These are phyloP conservation scores for Hymenoscyphus fructigenus DNA, from an alignment of 2,329 filamentous ascomycete genomes.

Conservation along the genomic window DNA sequence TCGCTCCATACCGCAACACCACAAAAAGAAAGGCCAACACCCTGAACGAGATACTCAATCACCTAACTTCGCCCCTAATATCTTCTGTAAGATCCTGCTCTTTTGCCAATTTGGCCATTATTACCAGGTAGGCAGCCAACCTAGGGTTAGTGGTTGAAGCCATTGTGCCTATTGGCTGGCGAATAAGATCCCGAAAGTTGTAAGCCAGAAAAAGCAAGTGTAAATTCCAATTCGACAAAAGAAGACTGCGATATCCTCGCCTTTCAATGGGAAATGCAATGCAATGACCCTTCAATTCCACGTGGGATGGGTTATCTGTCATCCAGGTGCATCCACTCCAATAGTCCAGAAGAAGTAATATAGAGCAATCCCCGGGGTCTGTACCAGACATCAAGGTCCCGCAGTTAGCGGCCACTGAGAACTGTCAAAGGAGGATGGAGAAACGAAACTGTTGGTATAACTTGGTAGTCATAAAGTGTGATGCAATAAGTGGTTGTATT, in stretches of 20 bases:
- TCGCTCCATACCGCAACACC: background rate
- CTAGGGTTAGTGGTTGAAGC: background rate
- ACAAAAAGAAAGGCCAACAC: background rate
- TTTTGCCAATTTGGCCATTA: background rate
- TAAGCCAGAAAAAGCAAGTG: background rate
- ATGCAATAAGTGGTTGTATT: too few species aligned
- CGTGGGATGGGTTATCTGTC: background rate
- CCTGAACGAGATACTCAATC: background rate
- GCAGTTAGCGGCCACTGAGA: background rate
- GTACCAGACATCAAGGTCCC: background rate
- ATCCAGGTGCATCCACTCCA: background rate
- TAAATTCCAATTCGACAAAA: background rate
- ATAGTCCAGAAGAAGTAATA: background rate
- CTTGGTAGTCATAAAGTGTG: too few species aligned
- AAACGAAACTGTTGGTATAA: too few species aligned
- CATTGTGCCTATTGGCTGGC: background rate
- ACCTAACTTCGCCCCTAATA: background rate
- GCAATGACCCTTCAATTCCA: background rate
- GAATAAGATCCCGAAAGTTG: background rate
- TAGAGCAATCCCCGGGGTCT: background rate
- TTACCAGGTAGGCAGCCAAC: background rate
- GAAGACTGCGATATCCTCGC: background rate
- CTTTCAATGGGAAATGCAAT: background rate
- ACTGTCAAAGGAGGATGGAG: background rate
- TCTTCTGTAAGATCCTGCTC: background rate